Evolutionary conservation across 768 basidiomycete genomes (phyloP).

Genomic region (Gymnopilus dilepis): DNA sequence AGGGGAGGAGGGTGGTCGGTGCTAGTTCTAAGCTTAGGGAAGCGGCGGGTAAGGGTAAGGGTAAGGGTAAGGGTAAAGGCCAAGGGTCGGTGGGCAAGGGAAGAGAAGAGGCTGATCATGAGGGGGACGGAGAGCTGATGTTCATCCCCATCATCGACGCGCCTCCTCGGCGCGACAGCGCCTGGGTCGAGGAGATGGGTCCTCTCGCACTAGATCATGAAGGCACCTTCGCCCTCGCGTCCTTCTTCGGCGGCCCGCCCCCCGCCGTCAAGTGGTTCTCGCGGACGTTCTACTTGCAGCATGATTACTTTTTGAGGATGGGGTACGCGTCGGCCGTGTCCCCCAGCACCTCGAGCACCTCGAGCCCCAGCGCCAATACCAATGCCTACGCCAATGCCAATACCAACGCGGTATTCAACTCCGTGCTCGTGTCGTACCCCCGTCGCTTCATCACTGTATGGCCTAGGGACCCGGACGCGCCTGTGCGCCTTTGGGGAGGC

Average conservation of each 20-base stretch:
- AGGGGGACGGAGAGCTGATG: constrained; percentile 47
- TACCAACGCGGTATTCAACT: background rate
- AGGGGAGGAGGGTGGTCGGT: too few relatives aligned
- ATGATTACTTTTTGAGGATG: constrained; percentile 52
- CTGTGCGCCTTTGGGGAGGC: constrained; percentile 18
- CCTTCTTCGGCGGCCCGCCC: constrained; percentile 60
- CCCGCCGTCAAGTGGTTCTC: constrained; percentile 51
- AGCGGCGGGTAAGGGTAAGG: too few relatives aligned
- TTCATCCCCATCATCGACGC: constrained; percentile 49
- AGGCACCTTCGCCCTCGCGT: constrained; percentile 32
- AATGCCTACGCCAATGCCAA: too few relatives aligned
- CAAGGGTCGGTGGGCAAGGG: constrained; percentile 47
- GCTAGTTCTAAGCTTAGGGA: too few relatives aligned
- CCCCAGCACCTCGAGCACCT: constrained; percentile 42
- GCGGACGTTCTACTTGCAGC: constrained; percentile 51
- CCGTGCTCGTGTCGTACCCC: constrained; percentile 41
- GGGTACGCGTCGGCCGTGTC: constrained; percentile 47
- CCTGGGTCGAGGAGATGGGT: constrained; percentile 52
- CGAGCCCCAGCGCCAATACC: too few relatives aligned
- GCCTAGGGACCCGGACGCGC: constrained; percentile 35
- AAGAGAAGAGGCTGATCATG: constrained; percentile 26
- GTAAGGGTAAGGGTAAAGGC: too few relatives aligned
- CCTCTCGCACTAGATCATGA: constrained; percentile 38
- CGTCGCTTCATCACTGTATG: constrained; percentile 49
- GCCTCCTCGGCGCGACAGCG: constrained; percentile 35